phyloP scores from a whole-genome alignment of 2,329 filamentous ascomycete species.

The Talaromyces albobiverticillius region DNA sequence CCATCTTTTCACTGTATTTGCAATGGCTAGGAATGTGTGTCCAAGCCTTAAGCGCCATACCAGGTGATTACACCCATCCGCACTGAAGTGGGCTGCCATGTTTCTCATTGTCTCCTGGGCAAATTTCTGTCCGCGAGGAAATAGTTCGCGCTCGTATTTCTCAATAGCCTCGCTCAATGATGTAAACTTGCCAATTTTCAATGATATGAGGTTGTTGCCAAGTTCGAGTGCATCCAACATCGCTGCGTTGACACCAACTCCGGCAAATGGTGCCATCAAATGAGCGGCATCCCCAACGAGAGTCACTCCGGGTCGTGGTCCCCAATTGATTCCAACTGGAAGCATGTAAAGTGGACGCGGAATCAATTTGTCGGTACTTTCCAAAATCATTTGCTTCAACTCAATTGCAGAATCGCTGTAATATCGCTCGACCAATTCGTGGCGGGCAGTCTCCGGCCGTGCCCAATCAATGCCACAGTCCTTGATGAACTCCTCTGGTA shows the following conservation, averaged over 20 bases:
- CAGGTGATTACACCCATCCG: neutral
- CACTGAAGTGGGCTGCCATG: neutral
- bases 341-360: conserved; percentile 8
- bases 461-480: conserved; percentile 46
- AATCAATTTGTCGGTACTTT: conserved; percentile 38
- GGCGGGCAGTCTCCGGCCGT: conserved; percentile 39
- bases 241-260: conserved; percentile 20
- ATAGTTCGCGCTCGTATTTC: neutral
- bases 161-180: neutral
- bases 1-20: neutral
- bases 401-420: conserved; percentile 44
- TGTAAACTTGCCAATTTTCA: neutral
- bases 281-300: conserved; percentile 6
- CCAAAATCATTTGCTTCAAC: conserved; percentile 40
- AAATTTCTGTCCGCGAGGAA: neutral
- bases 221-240: conserved; percentile 10
- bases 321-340: conserved; percentile 2
- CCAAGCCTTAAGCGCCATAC: neutral
- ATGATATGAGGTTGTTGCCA: neutral
- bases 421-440: conserved; percentile 36
- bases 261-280: conserved; percentile 20
- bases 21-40: neutral
- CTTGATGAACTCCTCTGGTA: conserved; percentile 37
- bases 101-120: neutral
- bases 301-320: conserved; percentile 1